Evolutionary conservation across 306 rosid genomes (phyloP).

Genomic region (Quercus wislizeni): DNA sequence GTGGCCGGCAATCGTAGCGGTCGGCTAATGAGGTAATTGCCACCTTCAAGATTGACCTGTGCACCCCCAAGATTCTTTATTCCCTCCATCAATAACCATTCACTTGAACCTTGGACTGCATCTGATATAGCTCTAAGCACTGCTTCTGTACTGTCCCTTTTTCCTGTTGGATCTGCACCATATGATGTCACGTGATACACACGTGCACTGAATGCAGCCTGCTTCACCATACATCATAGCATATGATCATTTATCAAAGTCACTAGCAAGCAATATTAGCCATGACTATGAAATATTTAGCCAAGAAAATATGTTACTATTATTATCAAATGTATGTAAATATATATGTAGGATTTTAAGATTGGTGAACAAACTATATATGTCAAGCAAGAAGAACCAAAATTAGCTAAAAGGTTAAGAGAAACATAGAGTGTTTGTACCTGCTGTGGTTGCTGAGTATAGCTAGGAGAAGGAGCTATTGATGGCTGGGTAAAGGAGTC

Average conservation of each 20-base stretch:
- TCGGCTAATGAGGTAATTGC: slow-evolving; percentile 56
- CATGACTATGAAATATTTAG: background rate
- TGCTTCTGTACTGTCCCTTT: slow-evolving; percentile 69
- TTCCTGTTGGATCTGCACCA: slow-evolving; percentile 89
- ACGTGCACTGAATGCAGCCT: slow-evolving; percentile 42
- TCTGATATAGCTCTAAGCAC: slow-evolving; percentile 60
- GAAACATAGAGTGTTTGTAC: slow-evolving; percentile 7
- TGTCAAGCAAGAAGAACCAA: background rate
- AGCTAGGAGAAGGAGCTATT: slow-evolving; percentile 26
- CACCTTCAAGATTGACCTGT: slow-evolving; percentile 71
- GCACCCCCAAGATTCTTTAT: slow-evolving; percentile 77
- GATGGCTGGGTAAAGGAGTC: slow-evolving; percentile 29
- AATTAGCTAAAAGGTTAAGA: background rate
- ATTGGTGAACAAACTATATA: background rate
- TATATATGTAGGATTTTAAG: background rate
- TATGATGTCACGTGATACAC: slow-evolving; percentile 62
- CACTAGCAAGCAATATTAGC: background rate
- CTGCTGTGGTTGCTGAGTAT: slow-evolving; percentile 29
- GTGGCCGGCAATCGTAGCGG: slow-evolving; percentile 55
- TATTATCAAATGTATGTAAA: no score
- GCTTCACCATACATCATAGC: slow-evolving; percentile 1
- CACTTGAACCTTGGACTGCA: slow-evolving; percentile 35
- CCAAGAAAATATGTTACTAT: background rate
- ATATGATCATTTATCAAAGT: background rate
- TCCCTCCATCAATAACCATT: slow-evolving; percentile 54